Conservation (phyloP, 2,329 filamentous ascomycete genomes). For the Epichloe coenophiala region DNA sequence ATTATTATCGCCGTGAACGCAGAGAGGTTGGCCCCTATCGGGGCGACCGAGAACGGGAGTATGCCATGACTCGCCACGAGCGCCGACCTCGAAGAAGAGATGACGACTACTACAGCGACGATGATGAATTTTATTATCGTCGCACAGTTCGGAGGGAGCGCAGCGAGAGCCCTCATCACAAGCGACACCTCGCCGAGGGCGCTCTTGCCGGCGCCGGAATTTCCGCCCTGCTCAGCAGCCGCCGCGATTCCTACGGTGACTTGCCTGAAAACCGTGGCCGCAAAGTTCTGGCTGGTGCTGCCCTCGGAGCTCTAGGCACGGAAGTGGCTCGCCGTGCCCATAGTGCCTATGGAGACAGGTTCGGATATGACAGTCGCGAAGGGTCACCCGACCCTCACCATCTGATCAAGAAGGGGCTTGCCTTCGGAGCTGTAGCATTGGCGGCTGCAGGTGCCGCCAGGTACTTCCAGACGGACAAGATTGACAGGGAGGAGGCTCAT, state of each 20-base stretch:
- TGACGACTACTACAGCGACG: constrained; percentile 30
- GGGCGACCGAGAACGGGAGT: constrained; percentile 14
- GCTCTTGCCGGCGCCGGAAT: constrained; percentile 50
- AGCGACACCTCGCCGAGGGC: constrained; percentile 49
- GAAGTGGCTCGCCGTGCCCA: constrained; percentile 46
- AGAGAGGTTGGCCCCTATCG: constrained; percentile 29
- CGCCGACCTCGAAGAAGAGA: constrained; percentile 27
- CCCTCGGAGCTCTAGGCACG: constrained; percentile 48
- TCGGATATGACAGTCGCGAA: constrained; percentile 20
- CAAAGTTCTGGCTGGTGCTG: constrained; percentile 47
- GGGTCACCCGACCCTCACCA: constrained; percentile 29
- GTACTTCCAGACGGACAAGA: constrained; percentile 46
- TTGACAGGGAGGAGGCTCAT: constrained; percentile 43
- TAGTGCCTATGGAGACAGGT: constrained; percentile 45
- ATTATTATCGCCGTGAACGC: constrained; percentile 36
- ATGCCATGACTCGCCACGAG: constrained; percentile 23
- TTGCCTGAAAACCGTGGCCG: constrained; percentile 37
- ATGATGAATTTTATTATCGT: constrained; percentile 35
- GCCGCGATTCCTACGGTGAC: constrained; percentile 37
- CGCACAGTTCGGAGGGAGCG: constrained; percentile 34
- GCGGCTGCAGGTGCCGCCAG: constrained; percentile 53
- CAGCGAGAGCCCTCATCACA: constrained; percentile 39
- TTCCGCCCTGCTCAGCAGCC: constrained; percentile 43
- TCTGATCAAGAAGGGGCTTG: constrained; percentile 46
- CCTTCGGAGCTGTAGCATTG: constrained; percentile 48